Conservation (phyloP, 1,139 yeast genomes). For the Hansenula lynferdii region DNA sequence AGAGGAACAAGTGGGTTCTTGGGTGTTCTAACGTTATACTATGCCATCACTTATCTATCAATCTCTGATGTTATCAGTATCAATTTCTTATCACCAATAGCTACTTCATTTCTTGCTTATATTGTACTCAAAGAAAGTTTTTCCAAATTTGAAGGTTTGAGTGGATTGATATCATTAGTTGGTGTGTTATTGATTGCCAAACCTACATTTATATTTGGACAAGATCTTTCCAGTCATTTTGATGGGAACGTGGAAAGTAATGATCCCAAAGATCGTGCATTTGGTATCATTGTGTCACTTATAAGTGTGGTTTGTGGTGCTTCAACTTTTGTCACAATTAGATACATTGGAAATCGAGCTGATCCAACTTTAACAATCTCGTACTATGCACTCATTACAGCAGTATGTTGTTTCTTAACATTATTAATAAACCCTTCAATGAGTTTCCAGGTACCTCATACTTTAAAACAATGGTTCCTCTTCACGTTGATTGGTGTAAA, state of each 20-base stretch:
- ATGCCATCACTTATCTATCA: constrained; percentile 62
- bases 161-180: constrained; percentile 58
- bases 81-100: constrained; percentile 67
- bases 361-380: constrained; percentile 75
- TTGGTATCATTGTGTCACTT: constrained; percentile 59
- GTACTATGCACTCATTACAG: constrained; percentile 57
- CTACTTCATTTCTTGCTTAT: constrained; percentile 69
- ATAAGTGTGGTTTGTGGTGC: constrained; percentile 66
- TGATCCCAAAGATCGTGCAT: constrained; percentile 25
- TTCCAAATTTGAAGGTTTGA: constrained; percentile 54
- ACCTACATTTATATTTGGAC: constrained; percentile 64
- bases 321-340: constrained; percentile 57
- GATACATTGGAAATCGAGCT: constrained; percentile 66
- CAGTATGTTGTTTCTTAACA: constrained; percentile 47
- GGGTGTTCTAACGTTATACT: constrained; percentile 71
- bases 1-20: constrained; percentile 37
- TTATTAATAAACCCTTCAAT: constrained; percentile 49
- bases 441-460: constrained; percentile 54
- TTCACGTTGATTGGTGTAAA: constrained; percentile 60
- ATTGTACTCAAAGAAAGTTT: constrained; percentile 57
- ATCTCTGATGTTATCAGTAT: constrained; percentile 70
- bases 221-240: background rate
- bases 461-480: constrained; percentile 57
- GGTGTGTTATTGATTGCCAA: constrained; percentile 78
- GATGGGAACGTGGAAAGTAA: constrained; percentile 21